Evolutionary conservation across 2,329 filamentous ascomycete species (phyloP).

Genomic region (Colletotrichum endophyticum): DNA sequence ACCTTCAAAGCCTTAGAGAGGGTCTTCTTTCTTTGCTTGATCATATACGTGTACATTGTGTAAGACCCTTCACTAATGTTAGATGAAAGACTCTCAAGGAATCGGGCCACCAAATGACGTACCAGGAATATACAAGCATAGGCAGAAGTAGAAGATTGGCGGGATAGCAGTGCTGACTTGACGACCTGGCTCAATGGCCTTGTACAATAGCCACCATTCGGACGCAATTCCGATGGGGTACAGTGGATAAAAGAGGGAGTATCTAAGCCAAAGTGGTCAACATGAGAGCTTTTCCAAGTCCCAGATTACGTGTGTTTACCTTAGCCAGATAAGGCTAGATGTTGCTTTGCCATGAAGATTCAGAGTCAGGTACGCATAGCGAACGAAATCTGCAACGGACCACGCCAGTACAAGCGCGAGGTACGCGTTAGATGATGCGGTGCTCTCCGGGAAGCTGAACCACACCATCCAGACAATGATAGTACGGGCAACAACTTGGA

Average conservation of each 20-base stretch:
- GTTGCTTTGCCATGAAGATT: constrained; percentile 71
- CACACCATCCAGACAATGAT: constrained; percentile 89
- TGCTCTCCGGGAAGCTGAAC: constrained; percentile 72
- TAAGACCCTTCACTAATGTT: constrained; percentile 52
- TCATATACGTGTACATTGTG: constrained; percentile 92
- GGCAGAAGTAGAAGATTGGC: constrained; percentile 65
- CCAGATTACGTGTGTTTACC: constrained; percentile 34
- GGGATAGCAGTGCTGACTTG: constrained; percentile 53
- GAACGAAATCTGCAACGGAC: constrained; percentile 88
- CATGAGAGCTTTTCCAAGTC: neutral
- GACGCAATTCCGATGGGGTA: constrained; percentile 91
- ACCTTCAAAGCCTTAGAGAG: constrained; percentile 51
- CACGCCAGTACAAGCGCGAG: constrained; percentile 83
- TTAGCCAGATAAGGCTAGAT: constrained; percentile 73
- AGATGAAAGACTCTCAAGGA: neutral
- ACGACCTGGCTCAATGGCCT: constrained; percentile 65
- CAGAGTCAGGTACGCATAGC: constrained; percentile 89
- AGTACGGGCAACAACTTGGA: constrained; percentile 88
- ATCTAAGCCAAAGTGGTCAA: constrained; percentile 36
- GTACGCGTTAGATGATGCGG: constrained; percentile 61
- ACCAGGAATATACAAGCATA: constrained; percentile 83
- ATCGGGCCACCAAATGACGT: constrained; percentile 34
- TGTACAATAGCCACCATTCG: constrained; percentile 82
- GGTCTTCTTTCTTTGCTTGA: constrained; percentile 83
- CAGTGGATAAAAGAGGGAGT: constrained; percentile 91